Evolutionary conservation across 1,284 basidiomycete species (phyloP).

Genomic region (Porodaedalea pini): DNA sequence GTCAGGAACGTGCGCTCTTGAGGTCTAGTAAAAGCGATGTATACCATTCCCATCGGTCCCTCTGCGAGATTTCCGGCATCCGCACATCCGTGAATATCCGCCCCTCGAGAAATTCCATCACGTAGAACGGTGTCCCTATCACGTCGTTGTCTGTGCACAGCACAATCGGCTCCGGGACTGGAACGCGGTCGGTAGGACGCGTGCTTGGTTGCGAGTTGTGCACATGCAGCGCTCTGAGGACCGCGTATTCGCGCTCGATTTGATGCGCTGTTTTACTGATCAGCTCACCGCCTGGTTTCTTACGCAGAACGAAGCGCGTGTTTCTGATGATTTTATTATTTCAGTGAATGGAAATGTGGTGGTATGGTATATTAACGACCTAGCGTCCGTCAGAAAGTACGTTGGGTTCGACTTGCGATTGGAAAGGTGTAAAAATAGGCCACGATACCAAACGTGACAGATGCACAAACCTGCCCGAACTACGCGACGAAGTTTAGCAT

Average conservation of each 20-base stretch:
- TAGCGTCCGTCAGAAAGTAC: slow-evolving; percentile 81
- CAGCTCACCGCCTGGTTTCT: slow-evolving; percentile 88
- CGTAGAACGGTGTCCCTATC: slow-evolving; percentile 89
- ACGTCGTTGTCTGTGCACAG: slow-evolving; percentile 77
- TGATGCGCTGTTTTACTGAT: slow-evolving; percentile 90
- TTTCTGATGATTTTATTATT: slow-evolving; percentile 36
- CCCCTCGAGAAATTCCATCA: slow-evolving; percentile 93
- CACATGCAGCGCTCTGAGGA: slow-evolving; percentile 71
- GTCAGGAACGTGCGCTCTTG: background rate
- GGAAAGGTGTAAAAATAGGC: background rate
- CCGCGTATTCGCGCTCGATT: slow-evolving; percentile 87
- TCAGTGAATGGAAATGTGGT: slow-evolving; percentile 3
- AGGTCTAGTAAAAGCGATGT: slow-evolving; percentile 24
- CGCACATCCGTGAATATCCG: slow-evolving; percentile 86
- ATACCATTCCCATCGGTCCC: slow-evolving; percentile 71
- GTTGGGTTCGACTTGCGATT: slow-evolving; percentile 83
- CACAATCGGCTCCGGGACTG: slow-evolving; percentile 82
- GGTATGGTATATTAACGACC: slow-evolving; percentile 37
- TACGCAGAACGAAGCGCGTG: slow-evolving; percentile 80
- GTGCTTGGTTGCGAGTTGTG: slow-evolving; percentile 64
- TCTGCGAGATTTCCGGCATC: slow-evolving; percentile 64
- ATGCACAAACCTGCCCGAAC: slow-evolving; percentile 71
- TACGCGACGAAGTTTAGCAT: slow-evolving; percentile 30
- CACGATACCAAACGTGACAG: slow-evolving; percentile 4
- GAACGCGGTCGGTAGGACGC: slow-evolving; percentile 53